Evolutionary conservation across 2,329 filamentous ascomycete genomes (phyloP).

Genomic region (Paecilomyces formosus): DNA sequence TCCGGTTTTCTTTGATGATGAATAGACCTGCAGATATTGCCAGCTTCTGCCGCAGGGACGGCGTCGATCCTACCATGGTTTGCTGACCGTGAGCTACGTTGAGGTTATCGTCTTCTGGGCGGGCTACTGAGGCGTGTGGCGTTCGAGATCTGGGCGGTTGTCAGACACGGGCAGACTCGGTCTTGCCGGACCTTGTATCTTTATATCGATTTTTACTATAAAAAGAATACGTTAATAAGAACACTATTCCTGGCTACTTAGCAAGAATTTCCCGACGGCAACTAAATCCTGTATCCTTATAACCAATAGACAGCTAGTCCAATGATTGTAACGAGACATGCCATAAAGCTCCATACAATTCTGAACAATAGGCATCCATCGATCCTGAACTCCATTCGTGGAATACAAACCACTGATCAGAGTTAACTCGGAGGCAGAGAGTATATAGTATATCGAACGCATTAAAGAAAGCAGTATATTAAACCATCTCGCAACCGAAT

Average conservation of each 20-base stretch:
- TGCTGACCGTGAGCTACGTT: neutral
- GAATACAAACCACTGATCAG: no score
- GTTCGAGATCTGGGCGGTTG: neutral
- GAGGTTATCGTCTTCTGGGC: neutral
- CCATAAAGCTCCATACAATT: no score
- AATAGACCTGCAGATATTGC: neutral
- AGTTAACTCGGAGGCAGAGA: no score
- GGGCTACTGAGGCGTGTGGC: neutral
- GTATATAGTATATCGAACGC: no score
- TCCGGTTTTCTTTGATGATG: conserved; percentile 5
- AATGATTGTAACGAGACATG: no score
- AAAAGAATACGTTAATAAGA: neutral
- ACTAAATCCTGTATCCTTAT: no score
- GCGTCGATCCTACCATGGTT: neutral
- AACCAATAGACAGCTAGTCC: no score
- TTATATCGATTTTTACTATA: neutral
- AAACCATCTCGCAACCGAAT: no score
- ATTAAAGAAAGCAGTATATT: no score
- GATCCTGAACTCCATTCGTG: no score
- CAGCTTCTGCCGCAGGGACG: neutral
- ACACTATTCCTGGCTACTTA: neutral
- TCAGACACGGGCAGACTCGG: neutral
- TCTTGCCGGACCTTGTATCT: neutral
- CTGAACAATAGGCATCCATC: no score
- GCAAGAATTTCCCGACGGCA: neutral